Conservation (phyloP, 768 basidiomycete genomes). For the Lentinula guzmanii region DNA sequence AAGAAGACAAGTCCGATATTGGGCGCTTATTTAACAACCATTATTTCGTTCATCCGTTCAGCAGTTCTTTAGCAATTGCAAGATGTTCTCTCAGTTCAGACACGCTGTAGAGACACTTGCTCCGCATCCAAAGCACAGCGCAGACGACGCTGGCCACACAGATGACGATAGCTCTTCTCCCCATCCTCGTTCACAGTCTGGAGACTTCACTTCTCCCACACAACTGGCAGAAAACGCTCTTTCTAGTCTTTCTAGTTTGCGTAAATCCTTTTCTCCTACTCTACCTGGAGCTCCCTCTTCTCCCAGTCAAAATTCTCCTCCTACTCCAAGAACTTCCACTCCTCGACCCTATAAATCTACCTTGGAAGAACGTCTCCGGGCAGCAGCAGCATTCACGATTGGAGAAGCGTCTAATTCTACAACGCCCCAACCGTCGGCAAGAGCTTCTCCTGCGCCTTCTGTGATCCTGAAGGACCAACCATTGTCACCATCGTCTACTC, state of each 20-base stretch:
- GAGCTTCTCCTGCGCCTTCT: slow-evolving; percentile 33
- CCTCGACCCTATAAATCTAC: slow-evolving; percentile 42
- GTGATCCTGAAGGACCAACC: slow-evolving; percentile 20
- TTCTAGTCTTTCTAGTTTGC: slow-evolving; percentile 47
- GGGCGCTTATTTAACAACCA: background rate
- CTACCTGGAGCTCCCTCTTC: slow-evolving; percentile 35
- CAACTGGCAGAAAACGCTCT: slow-evolving; percentile 60
- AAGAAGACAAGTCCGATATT: background rate
- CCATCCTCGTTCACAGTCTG: slow-evolving; percentile 31
- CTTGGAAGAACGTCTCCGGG: slow-evolving; percentile 73
- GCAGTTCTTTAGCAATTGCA: background rate
- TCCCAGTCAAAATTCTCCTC: slow-evolving; percentile 9
- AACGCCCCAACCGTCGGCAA: slow-evolving; percentile 34
- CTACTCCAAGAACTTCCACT: slow-evolving; percentile 8
- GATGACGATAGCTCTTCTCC: slow-evolving; percentile 3
- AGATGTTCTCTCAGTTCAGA: slow-evolving; percentile 72
- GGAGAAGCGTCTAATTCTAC: slow-evolving; percentile 46
- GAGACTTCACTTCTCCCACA: slow-evolving; percentile 32
- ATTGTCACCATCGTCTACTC: slow-evolving; percentile 22
- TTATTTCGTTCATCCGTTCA: background rate
- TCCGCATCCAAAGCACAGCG: slow-evolving; percentile 35
- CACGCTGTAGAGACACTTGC: slow-evolving; percentile 70
- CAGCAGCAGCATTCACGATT: slow-evolving; percentile 44
- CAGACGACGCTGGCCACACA: slow-evolving; percentile 24
- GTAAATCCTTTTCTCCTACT: slow-evolving; percentile 56